Conservation (phyloP, 169 alveolate genomes). For the Cryptosporidium sp. region DNA sequence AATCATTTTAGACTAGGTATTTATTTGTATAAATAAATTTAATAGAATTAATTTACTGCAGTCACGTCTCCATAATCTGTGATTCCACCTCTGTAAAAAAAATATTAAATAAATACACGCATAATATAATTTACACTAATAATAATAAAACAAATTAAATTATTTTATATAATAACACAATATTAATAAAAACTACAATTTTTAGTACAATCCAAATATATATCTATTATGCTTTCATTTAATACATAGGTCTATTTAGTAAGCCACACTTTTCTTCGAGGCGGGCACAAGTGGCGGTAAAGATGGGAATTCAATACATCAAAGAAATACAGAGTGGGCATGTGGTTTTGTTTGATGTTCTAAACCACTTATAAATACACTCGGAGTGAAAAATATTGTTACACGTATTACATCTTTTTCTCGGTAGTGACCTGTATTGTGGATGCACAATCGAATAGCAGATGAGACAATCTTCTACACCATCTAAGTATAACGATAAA, state of each 20-base stretch:
- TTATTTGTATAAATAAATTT: not conserved
- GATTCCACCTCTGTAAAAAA: not conserved
- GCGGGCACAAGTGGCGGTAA: not conserved
- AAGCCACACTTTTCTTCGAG: conserved; percentile 5
- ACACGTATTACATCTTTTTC: conserved; percentile 77
- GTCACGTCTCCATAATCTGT: not conserved
- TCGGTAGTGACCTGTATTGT: conserved; percentile 78
- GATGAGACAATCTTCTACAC: conserved; percentile 79
- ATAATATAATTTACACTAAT: not conserved
- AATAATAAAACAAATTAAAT: not conserved
- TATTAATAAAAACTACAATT: not conserved
- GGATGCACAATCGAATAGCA: conserved; percentile 78
- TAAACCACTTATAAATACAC: conserved; percentile 85
- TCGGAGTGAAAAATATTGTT: conserved; percentile 79
- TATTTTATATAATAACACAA: not conserved
- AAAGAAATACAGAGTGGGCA: conserved; percentile 83
- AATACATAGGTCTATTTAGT: not conserved
- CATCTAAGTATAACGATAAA: conserved; percentile 55
- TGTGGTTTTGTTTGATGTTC: conserved; percentile 81
- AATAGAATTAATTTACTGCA: not conserved
- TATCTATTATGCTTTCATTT: not conserved
- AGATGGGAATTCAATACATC: not conserved
- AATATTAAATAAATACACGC: not conserved
- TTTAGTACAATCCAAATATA: not conserved
- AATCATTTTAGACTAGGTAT: not conserved